Base-by-base conservation (phyloP, 2,329 filamentous ascomycete genomes). In the Cryphonectria japonica region DNA sequence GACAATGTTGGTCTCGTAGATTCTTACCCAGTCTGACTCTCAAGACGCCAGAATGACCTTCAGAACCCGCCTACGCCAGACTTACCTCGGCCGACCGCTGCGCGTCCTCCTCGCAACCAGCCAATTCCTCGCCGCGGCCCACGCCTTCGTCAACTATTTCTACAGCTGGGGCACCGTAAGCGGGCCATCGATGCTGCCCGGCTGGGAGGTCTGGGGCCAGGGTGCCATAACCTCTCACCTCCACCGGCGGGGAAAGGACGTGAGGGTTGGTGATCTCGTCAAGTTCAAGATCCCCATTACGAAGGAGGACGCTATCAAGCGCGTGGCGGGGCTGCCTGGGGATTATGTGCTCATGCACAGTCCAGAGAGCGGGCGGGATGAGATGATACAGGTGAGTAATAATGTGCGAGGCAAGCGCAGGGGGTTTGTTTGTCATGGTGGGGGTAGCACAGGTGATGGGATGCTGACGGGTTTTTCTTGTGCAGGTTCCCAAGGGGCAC, bases 101-200 rank as follows among this genome's bases (percentile, higher is more conserved):
- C 82, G 81, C 69, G 75, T 84, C 74, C 76, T 86, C 68, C 74
- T 86, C 73, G 80, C 83, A 72, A 82, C 83, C 26, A 75, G 84
- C 73, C 85, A 88, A 75, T 81, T 82, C 69, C 76, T 86, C 54
- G 82, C 84, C 67, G 76, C 85, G 60, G 77, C 79, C 37, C 88
- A 90, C 78, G 78, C 89, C n/a, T 78, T 85, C 71, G 80, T 78
- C 77, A 86, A 88, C 60, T 91, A 96, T 81, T 83, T 89, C 76
- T 88, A 89, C 81, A 85, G 85, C 73, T 77, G 91, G 74, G 86
- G 86, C 29, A 80, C 84, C 4, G 89, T 90, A 22, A 84, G 85
- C 37, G 95, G 95, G 1, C 89, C 94, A 3, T 95, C 92, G 26
- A 98, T 98, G 96, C 87, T 96, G 66, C 95, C 95, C 9, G 97